Conservation (phyloP, 202 grass and related monocot genomes). For the Cymbopogon flexuosus region DNA sequence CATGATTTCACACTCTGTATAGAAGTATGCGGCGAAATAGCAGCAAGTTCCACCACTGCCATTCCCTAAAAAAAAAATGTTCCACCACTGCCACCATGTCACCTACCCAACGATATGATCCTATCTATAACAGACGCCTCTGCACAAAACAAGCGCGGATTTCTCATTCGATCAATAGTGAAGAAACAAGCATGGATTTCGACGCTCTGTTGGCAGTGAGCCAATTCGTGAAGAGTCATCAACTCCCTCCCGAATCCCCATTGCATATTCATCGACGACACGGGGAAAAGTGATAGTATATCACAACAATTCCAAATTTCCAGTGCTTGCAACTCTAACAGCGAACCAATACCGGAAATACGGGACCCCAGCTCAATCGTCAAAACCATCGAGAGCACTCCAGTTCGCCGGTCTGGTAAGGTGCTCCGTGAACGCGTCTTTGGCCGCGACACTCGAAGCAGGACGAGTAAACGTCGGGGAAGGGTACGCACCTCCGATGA, state of each 20-base stretch:
- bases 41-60: neutral
- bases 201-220: neutral
- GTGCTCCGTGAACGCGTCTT: neutral
- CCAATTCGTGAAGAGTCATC: neutral
- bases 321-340: neutral
- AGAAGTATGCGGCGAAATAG: neutral
- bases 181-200: neutral
- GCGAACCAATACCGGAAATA: neutral
- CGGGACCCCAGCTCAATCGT: neutral
- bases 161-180: neutral
- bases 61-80: too few relatives aligned
- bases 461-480: neutral
- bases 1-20: neutral
- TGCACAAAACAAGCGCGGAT: neutral
- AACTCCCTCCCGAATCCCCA: neutral
- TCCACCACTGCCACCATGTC: too few relatives aligned
- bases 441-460: neutral
- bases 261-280: neutral
- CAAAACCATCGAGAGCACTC: neutral
- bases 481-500: conserved; percentile 60
- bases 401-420: neutral
- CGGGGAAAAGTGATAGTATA: neutral
- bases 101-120: neutral
- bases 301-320: neutral
- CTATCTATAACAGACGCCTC: neutral